phyloP scores from a whole-genome alignment of 768 basidiomycete genomes.

The Kwoniella sp. region DNA sequence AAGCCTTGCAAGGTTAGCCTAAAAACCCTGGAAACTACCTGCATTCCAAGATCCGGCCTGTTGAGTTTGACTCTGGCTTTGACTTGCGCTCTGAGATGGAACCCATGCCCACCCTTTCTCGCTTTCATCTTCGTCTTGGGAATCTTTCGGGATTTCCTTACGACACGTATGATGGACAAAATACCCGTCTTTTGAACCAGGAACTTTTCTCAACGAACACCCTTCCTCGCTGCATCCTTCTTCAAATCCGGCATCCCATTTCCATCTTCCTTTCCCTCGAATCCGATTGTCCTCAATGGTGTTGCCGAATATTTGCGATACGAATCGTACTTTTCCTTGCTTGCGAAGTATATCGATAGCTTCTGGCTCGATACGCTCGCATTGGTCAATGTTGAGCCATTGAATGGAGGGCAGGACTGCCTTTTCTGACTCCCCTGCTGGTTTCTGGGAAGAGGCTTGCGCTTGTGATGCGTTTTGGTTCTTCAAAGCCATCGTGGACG shows the following conservation, averaged over 20 bases:
- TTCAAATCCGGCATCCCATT: constrained; percentile 31
- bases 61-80: background rate
- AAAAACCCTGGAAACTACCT: background rate
- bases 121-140: background rate
- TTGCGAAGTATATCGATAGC: constrained; percentile 9
- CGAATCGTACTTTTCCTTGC: constrained; percentile 20
- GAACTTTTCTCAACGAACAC: constrained; percentile 10
- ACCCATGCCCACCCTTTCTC: background rate
- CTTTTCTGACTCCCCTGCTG: background rate
- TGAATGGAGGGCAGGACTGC: constrained; percentile 14
- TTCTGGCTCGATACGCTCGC: constrained; percentile 34
- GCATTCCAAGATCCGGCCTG: background rate
- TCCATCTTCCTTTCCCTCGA: constrained; percentile 31
- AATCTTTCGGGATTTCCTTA: background rate
- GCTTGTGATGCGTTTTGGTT: no score
- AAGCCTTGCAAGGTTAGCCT: no score
- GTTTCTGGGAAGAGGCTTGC: background rate
- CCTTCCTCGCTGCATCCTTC: constrained; percentile 22
- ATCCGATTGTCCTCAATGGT: constrained; percentile 32
- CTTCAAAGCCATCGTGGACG: background rate
- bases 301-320: constrained; percentile 24
- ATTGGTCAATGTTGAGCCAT: constrained; percentile 48
- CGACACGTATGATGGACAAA: constrained; percentile 19
- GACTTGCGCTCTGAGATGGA: background rate
- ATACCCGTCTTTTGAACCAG: constrained; percentile 19